Conservation (phyloP, 2,329 filamentous ascomycete genomes). For the Cladorrhinum sp. region DNA sequence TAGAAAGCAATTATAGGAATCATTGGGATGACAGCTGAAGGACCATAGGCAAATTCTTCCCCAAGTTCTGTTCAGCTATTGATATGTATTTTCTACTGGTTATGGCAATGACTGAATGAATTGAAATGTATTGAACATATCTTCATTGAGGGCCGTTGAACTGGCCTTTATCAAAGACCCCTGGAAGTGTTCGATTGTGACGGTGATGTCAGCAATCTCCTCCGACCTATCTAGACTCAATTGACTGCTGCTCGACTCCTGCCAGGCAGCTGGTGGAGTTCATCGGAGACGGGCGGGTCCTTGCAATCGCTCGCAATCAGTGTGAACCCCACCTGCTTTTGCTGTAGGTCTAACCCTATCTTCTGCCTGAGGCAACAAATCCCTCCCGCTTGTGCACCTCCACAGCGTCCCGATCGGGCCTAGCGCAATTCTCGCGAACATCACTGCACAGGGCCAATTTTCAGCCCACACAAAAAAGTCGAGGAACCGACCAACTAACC, state of each 20-base stretch:
- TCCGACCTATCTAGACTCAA: neutral
- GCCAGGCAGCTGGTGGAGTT: conserved; percentile 13
- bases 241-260: neutral
- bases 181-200: neutral
- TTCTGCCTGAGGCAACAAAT: conserved; percentile 27
- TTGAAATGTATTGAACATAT: too few species aligned
- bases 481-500: conserved; percentile 29
- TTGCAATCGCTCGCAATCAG: conserved; percentile 5
- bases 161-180: neutral
- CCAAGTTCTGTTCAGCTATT: too few species aligned
- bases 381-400: conserved; percentile 18
- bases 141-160: too few species aligned
- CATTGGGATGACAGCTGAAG: too few species aligned
- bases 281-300: neutral
- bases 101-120: too few species aligned
- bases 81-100: too few species aligned
- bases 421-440: conserved; percentile 23
- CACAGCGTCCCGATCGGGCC: conserved; percentile 20
- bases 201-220: neutral
- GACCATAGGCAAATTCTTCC: too few species aligned
- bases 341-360: conserved; percentile 31
- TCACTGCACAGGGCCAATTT: conserved; percentile 30
- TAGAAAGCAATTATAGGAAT: too few species aligned
- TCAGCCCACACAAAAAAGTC: conserved; percentile 30
- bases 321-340: conserved; percentile 16